Conservation (phyloP, 1,284 basidiomycete species). For the Cystobasidiaceae sp. region DNA sequence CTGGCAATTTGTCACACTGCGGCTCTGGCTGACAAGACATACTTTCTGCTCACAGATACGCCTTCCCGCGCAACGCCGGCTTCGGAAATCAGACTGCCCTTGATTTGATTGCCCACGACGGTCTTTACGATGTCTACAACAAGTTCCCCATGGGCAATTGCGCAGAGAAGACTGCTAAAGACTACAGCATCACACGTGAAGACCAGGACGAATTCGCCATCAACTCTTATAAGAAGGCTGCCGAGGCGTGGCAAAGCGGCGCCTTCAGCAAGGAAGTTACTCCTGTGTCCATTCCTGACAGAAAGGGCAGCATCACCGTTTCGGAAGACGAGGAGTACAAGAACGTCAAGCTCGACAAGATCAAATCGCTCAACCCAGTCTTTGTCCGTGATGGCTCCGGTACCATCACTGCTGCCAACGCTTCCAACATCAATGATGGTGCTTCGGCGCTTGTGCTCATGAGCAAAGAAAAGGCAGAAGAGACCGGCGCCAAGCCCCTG, state of each 20-base stretch:
- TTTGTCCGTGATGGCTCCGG: conserved; percentile 50
- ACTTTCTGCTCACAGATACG: conserved; percentile 60
- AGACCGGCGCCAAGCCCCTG: conserved; percentile 47
- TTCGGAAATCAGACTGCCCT: conserved; percentile 84
- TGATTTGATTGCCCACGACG: conserved; percentile 87
- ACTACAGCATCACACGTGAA: conserved; percentile 47
- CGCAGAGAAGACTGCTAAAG: conserved; percentile 49
- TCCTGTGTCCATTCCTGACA: conserved; percentile 80
- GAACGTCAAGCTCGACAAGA: conserved; percentile 50
- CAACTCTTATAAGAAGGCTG: conserved; percentile 89
- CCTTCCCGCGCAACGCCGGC: conserved; percentile 75
- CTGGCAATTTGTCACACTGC: no score
- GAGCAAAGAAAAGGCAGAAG: conserved; percentile 44
- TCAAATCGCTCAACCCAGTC: conserved; percentile 47
- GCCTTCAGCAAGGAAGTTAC: conserved; percentile 84
- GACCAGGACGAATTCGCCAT: conserved; percentile 64
- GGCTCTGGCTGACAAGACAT: no score
- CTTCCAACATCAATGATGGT: conserved; percentile 50
- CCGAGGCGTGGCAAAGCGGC: conserved; percentile 80
- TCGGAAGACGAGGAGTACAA: conserved; percentile 98
- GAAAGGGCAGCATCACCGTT: conserved; percentile 78
- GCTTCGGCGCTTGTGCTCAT: conserved; percentile 50
- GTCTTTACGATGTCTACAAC: conserved; percentile 84
- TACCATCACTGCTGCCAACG: conserved; percentile 51
- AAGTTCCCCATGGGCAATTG: conserved; percentile 66